A percentile compares a stretch with the other conserved stretches of the same genome.
Evolutionary conservation across 805 yeast genomes (phyloP).

Genomic region (Nakazawaea anatomiae): DNA sequence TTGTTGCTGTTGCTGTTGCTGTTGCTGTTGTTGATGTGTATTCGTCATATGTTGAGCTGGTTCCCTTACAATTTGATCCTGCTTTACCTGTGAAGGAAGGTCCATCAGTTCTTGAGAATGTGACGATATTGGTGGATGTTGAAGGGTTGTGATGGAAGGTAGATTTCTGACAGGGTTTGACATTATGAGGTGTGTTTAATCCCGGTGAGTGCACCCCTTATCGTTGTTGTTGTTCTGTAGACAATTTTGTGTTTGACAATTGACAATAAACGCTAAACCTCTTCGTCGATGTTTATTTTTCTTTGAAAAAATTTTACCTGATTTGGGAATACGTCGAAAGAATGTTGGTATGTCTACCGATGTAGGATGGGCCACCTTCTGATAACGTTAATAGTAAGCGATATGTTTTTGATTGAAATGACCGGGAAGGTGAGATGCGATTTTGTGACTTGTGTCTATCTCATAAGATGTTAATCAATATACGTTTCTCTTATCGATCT

Average conservation of each 20-base stretch:
- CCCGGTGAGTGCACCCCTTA: not conserved
- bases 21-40: not conserved
- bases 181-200: not conserved
- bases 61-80: not conserved
- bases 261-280: not conserved
- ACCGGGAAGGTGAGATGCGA: too few relatives aligned
- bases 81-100: not conserved
- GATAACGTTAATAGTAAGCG: too few relatives aligned
- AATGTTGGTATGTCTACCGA: not conserved
- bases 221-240: not conserved
- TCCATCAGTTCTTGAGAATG: not conserved
- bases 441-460: too few relatives aligned
- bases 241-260: not conserved
- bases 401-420: too few relatives aligned
- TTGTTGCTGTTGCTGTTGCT: not conserved
- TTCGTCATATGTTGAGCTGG: not conserved
- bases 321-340: not conserved
- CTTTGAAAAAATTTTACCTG: not conserved
- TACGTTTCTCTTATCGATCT: conserved; percentile 3
- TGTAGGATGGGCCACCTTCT: too few relatives aligned
- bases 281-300: not conserved
- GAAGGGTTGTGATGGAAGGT: conserved; percentile 9
- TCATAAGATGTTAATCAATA: not conserved
- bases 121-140: not conserved
- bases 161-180: conserved; percentile 6